Conservation (phyloP, 2,329 filamentous ascomycete genomes). For the Tolypocladium inflatum region DNA sequence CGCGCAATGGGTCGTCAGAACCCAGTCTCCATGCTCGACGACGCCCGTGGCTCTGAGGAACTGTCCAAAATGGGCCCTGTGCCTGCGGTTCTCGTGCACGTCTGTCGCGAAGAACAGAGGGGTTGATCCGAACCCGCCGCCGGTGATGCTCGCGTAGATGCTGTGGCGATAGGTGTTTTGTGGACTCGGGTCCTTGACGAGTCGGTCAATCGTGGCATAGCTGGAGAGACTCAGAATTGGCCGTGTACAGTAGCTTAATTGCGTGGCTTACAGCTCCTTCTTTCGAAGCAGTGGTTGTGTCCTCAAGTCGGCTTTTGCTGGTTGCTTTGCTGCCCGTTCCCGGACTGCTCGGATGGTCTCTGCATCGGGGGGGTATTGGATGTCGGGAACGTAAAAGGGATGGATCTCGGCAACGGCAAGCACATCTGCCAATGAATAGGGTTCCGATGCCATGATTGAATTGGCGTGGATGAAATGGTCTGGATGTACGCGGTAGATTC, state of each 20-base stretch:
- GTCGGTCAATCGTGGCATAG: conserved; percentile 22
- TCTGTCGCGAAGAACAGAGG: conserved; percentile 31
- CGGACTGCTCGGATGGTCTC: conserved; percentile 2
- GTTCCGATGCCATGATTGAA: conserved; percentile 1
- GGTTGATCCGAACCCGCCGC: conserved; percentile 23
- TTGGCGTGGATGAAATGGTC: too few relatives aligned
- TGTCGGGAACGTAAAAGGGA: conserved; percentile 20
- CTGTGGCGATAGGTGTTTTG: conserved; percentile 26
- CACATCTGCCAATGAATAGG: conserved; percentile 18
- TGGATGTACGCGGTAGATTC: too few relatives aligned
- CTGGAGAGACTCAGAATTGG: conserved; percentile 11
- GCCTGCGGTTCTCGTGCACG: conserved; percentile 27
- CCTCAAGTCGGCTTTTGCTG: background rate
- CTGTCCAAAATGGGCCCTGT: conserved; percentile 22
- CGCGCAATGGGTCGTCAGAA: conserved; percentile 24
- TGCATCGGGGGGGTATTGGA: conserved; percentile 19
- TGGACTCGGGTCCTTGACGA: conserved; percentile 20
- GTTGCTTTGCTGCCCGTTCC: conserved; percentile 1
- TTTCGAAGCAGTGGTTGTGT: conserved; percentile 12
- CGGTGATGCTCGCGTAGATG: conserved; percentile 29
- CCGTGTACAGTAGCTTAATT: background rate
- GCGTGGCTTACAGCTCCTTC: conserved; percentile 10
- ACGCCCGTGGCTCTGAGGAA: conserved; percentile 17
- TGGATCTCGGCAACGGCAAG: conserved; percentile 23
- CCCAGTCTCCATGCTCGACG: conserved; percentile 25